Conservation (phyloP, 352 stramenopile species). For the Blastocystis sp. region DNA sequence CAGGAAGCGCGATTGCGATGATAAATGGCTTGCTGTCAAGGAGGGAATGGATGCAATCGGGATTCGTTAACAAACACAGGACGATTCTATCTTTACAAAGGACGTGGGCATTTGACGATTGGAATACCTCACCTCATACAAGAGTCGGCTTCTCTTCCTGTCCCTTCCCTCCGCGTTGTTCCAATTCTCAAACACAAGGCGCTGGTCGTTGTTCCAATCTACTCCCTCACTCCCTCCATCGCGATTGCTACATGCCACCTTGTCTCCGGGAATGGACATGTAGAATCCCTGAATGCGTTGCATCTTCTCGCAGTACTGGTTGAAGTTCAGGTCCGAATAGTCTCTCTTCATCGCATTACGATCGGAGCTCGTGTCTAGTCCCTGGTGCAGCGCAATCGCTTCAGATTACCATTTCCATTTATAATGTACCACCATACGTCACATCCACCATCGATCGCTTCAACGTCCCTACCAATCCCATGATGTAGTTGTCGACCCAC, state of each 20-base stretch:
- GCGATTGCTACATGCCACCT: not conserved
- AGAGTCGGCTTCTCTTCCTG: too few relatives aligned
- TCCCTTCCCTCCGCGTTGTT: too few relatives aligned
- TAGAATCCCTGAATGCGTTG: not conserved
- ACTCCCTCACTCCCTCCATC: not conserved
- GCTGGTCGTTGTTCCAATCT: not conserved
- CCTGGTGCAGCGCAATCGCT: conserved; percentile 9
- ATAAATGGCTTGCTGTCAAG: too few relatives aligned
- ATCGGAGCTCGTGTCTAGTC: not conserved
- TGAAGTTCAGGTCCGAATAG: not conserved
- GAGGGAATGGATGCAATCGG: too few relatives aligned
- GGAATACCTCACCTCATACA: too few relatives aligned
- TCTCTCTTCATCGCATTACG: not conserved
- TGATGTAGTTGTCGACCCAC: conserved; percentile 9
- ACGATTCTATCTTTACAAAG: too few relatives aligned
- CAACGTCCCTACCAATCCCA: not conserved
- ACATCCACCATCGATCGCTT: conserved; percentile 2
- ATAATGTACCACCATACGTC: not conserved
- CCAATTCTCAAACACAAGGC: not conserved
- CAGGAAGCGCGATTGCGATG: too few relatives aligned
- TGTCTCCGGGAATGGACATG: conserved; percentile 6
- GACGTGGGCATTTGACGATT: too few relatives aligned
- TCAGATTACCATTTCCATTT: not conserved
- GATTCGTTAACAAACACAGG: too few relatives aligned
- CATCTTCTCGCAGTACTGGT: not conserved